These are phyloP conservation scores for Raphanus hybrid DNA, from an alignment of 441 rosid genomes.

Conservation along the genomic window DNA sequence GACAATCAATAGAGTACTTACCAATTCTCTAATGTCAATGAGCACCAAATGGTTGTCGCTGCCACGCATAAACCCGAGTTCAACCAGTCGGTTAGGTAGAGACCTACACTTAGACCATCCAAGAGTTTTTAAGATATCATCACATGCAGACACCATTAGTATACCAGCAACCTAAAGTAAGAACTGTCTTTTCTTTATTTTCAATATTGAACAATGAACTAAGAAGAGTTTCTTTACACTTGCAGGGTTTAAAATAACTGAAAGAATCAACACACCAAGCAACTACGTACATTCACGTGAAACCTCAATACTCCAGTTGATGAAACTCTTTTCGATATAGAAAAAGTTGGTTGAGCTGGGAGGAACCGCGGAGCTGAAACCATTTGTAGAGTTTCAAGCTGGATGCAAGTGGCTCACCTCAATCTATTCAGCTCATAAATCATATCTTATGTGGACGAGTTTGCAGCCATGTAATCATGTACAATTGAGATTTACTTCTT, in stretches of 20 bases:
- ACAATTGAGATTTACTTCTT: background rate
- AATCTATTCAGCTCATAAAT: background rate
- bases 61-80: too few relatives aligned
- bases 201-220: background rate
- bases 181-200: too few relatives aligned
- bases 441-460: background rate
- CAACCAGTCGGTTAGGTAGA: too few relatives aligned
- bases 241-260: constrained; percentile 72
- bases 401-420: background rate
- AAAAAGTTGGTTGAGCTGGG: constrained; percentile 44
- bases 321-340: constrained; percentile 82
- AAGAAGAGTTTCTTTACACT: constrained; percentile 19
- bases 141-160: constrained; percentile 10
- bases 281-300: constrained; percentile 63
- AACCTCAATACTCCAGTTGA: constrained; percentile 78
- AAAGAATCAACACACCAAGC: constrained; percentile 85
- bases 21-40: too few relatives aligned
- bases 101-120: too few relatives aligned
- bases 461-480: background rate
- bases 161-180: too few relatives aligned
- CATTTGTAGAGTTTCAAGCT: background rate
- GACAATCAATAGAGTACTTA: too few relatives aligned
- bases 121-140: too few relatives aligned
- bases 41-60: too few relatives aligned
- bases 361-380: background rate